Conservation (phyloP, 192 early-diverging fungal genomes). For the Martensiomyces pterosporus region DNA sequence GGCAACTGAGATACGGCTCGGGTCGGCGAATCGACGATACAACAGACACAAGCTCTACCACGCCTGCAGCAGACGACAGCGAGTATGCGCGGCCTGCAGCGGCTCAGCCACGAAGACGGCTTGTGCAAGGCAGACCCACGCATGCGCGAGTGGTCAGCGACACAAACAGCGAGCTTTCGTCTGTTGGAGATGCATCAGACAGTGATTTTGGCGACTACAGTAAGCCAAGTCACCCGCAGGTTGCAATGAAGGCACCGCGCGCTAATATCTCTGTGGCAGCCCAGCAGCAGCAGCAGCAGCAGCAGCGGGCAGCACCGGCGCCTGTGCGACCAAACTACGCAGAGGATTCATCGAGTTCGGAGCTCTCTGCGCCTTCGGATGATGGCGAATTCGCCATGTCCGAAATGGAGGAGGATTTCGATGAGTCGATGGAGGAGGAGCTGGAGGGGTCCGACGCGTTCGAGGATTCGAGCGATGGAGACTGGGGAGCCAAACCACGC, state of each 20-base stretch:
- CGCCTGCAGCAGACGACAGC: neutral
- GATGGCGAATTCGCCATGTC: constrained; percentile 43
- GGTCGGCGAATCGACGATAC: constrained; percentile 8
- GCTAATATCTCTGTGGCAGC: constrained; percentile 10
- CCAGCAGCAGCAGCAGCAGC: constrained; percentile 5
- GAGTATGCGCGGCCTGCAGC: neutral
- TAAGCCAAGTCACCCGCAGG: constrained; percentile 21
- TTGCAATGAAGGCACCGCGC: constrained; percentile 49
- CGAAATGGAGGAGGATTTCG: constrained; percentile 44
- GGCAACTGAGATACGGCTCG: constrained; percentile 3
- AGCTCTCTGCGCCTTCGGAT: constrained; percentile 26
- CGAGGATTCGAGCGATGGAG: constrained; percentile 47
- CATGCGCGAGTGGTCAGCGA: constrained; percentile 48
- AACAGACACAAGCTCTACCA: constrained; percentile 2
- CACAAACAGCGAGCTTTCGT: constrained; percentile 45
- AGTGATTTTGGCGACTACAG: constrained; percentile 42
- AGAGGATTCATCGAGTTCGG: constrained; percentile 25
- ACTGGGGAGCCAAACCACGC: constrained; percentile 44
- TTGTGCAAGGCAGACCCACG: constrained; percentile 30
- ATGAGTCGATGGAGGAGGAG: constrained; percentile 21
- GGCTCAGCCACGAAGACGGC: constrained; percentile 11
- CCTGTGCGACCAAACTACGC: constrained; percentile 12
- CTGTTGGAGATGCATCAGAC: constrained; percentile 15
- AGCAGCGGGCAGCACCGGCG: constrained; percentile 6
- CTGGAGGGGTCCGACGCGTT: constrained; percentile 23